These are phyloP conservation scores for Trichophaea hybrida DNA, from an alignment of 2,329 filamentous ascomycete genomes.

Conservation along the genomic window DNA sequence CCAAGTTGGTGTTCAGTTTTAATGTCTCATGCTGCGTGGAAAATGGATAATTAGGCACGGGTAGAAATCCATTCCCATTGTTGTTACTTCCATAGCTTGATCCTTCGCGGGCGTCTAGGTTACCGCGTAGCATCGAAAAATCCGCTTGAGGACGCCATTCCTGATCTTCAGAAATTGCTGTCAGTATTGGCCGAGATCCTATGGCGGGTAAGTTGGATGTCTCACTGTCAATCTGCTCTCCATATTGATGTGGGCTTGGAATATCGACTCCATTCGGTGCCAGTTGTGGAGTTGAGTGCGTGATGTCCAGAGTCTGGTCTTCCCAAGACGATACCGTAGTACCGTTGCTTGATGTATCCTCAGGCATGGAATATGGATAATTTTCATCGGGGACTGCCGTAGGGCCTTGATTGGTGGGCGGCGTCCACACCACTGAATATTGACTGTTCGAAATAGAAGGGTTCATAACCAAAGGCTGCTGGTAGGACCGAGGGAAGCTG, in stretches of 20 bases:
- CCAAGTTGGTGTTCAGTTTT: not conserved
- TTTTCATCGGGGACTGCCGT: constrained; percentile 46
- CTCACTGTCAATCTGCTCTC: not conserved
- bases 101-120: not conserved
- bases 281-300: constrained; percentile 35
- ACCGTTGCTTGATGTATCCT: constrained; percentile 33
- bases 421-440: constrained; percentile 36
- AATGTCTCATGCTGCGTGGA: not conserved
- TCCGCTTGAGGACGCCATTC: not conserved
- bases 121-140: not conserved
- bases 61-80: not conserved
- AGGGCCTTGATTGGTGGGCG: constrained; percentile 39
- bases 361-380: constrained; percentile 42
- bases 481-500: constrained; percentile 20
- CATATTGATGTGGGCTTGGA: constrained; percentile 15
- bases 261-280: constrained; percentile 17
- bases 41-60: not conserved
- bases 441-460: constrained; percentile 14
- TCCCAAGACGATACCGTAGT: constrained; percentile 42
- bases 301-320: constrained; percentile 27
- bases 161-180: constrained; percentile 6
- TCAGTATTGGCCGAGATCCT: not conserved
- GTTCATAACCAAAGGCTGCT: constrained; percentile 14
- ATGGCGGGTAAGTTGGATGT: not conserved
- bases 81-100: not conserved